Percentiles rank a stretch among this genome's conserved stretches.
These are phyloP conservation scores for Xylaria polymorpha DNA, from an alignment of 2,329 filamentous ascomycete species.

Conservation along the genomic window DNA sequence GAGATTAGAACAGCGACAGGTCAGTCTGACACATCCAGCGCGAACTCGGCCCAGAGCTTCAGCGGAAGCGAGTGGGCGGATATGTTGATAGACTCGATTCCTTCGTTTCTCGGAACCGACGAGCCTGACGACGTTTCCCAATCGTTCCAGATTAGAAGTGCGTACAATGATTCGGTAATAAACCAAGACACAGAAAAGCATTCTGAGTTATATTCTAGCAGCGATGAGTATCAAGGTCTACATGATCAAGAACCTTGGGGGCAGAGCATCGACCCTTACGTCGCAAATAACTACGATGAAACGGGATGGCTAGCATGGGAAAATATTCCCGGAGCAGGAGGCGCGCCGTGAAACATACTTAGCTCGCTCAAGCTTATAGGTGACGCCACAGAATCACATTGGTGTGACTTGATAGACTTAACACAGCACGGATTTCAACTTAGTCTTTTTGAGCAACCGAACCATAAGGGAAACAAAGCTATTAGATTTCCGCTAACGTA, in stretches of 20 bases:
- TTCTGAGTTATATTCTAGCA: not conserved
- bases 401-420: not conserved
- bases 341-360: conserved; percentile 2
- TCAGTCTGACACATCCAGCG: not conserved
- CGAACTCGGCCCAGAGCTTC: not conserved
- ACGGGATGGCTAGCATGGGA: conserved; percentile 17
- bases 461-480: not conserved
- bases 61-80: conserved; percentile 6
- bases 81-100: conserved; percentile 10
- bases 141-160: not conserved
- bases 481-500: conserved; percentile 19
- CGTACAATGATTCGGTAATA: not conserved
- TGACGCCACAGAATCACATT: not conserved
- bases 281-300: not conserved
- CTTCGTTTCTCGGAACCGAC: conserved; percentile 7
- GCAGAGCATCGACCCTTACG: not conserved
- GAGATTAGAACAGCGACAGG: not conserved
- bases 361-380: not conserved
- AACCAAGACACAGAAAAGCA: conserved; percentile 1
- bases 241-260: conserved; percentile 3
- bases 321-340: not conserved
- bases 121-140: not conserved
- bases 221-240: not conserved
- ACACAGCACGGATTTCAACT: not conserved
- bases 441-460: not conserved